These are phyloP conservation scores for Colletotrichum abscissum DNA, from an alignment of 2,329 filamentous ascomycete genomes.

Conservation along the genomic window DNA sequence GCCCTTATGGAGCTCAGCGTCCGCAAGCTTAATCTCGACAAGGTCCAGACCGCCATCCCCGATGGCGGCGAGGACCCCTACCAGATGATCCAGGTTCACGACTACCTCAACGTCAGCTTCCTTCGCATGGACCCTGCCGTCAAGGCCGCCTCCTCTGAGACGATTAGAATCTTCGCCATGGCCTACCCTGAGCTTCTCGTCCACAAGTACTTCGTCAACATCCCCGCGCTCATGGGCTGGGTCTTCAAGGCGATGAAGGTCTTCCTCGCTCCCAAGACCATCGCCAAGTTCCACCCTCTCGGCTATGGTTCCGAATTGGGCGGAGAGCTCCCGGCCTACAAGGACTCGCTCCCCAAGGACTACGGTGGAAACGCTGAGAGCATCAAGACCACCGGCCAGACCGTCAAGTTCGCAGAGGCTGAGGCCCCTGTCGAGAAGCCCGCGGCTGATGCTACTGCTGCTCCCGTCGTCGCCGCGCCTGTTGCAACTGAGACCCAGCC, in stretches of 20 bases:
- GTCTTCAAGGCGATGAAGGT: slow-evolving; percentile 81
- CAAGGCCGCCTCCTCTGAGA: slow-evolving; percentile 71
- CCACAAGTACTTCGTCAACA: slow-evolving; percentile 96
- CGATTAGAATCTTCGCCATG: slow-evolving; percentile 82
- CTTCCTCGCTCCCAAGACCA: slow-evolving; percentile 77
- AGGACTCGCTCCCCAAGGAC: slow-evolving; percentile 73
- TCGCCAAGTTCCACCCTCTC: slow-evolving; percentile 84
- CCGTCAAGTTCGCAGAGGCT: slow-evolving; percentile 43
- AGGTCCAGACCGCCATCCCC: slow-evolving; percentile 77
- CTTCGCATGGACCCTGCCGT: slow-evolving; percentile 82
- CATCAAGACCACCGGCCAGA: slow-evolving; percentile 49
- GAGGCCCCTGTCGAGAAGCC: slow-evolving; percentile 13
- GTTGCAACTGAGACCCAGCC: slow-evolving; percentile 7
- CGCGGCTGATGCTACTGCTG: slow-evolving; percentile 29
- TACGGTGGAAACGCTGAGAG: slow-evolving; percentile 80
- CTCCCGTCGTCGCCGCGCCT: slow-evolving; percentile 20
- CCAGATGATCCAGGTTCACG: slow-evolving; percentile 92
- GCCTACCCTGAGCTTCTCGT: slow-evolving; percentile 88
- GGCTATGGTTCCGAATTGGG: slow-evolving; percentile 78
- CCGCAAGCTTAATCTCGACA: slow-evolving; percentile 75
- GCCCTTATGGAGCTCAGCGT: slow-evolving; percentile 91
- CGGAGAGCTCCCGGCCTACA: slow-evolving; percentile 67
- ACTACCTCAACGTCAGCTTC: slow-evolving; percentile 91
- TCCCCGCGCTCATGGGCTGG: slow-evolving; percentile 92
- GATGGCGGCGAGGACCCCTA: slow-evolving; percentile 84